Evolutionary conservation across 2,329 filamentous ascomycete species (phyloP), one percentile per base, ranked within the genome.

Genomic region (Calonectria hongkongensis): DNA sequence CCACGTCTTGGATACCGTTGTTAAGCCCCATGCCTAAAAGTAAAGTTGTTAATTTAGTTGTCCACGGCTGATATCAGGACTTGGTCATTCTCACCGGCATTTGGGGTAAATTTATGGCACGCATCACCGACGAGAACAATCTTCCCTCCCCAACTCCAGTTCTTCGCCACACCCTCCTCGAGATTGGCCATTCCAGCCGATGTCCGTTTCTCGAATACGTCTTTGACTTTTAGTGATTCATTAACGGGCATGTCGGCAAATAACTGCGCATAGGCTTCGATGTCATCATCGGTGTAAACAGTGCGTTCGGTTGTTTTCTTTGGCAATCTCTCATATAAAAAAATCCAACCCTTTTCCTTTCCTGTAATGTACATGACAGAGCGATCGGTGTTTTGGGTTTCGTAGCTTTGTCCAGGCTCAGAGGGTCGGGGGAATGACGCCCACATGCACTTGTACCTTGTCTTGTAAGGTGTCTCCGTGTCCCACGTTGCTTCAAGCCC

Each of bases 21-120:
- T 84, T 83, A 41, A 80, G 77, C 1, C 83, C 83, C 9, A 79
- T 74, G 0, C 81, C 82, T 2, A 79, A 47, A 60, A 27, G 7
- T 9, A 28, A 12, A 15, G 39, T 56, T 21, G 33, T 41, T 18
- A 60, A 15, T 12, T 4, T 5, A 16, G 4, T 3, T 3, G 4
- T 4, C 45, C n/a, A 48, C 15, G 13, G 7, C 5, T 10, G 7
- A 3, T 28, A 15, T 39, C 15, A 9, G 16, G 27, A 8, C 2
- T 27, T 27, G 18, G 0, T 27, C 5, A 4, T 39, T 36, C 21
- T 60, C 21, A 60, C 54, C 54, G 8, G 54, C 54, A 41, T 60
- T 60, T 82, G 81, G 0, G 83, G 82, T 83, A 66, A 83, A 81
- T 56, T 84, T 84, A 69, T 84, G 82, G 18, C 74, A 79, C 1